Conservation (phyloP, 2,329 filamentous ascomycete genomes). For the Aspergillus calidoustus region DNA sequence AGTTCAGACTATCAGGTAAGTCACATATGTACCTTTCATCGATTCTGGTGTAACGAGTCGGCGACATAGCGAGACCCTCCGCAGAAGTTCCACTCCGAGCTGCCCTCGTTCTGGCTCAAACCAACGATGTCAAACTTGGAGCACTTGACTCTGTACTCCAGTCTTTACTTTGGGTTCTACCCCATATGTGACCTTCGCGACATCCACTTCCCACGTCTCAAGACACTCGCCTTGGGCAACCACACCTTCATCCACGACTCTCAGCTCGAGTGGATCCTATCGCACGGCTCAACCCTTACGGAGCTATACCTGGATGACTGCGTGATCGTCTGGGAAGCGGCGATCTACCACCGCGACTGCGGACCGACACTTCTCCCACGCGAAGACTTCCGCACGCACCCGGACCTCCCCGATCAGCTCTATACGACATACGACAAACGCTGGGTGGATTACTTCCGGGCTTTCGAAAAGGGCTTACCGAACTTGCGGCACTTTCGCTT, state of each 20-base stretch:
- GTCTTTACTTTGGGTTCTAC: constrained; percentile 47
- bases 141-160: constrained; percentile 47
- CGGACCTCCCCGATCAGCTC: not conserved
- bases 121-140: constrained; percentile 23
- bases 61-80: not conserved
- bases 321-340: constrained; percentile 34
- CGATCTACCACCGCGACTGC: not conserved
- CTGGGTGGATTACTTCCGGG: constrained; percentile 5
- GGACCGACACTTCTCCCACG: not conserved
- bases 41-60: not conserved
- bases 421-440: not conserved
- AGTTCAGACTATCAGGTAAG: not conserved
- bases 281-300: constrained; percentile 43
- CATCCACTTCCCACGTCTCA: constrained; percentile 46
- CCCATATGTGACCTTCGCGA: constrained; percentile 43
- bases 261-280: constrained; percentile 54
- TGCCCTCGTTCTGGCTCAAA: constrained; percentile 17
- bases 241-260: constrained; percentile 51
- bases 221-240: constrained; percentile 46
- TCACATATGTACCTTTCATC: too few species aligned
- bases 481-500: not conserved
- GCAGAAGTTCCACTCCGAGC: constrained; percentile 11
- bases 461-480: not conserved
- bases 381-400: not conserved
- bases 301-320: constrained; percentile 53